Percentiles rank a stretch among this genome's conserved stretches.
phyloP scores from a whole-genome alignment of 129 eudicot genomes.

The Calendula officinalis region DNA sequence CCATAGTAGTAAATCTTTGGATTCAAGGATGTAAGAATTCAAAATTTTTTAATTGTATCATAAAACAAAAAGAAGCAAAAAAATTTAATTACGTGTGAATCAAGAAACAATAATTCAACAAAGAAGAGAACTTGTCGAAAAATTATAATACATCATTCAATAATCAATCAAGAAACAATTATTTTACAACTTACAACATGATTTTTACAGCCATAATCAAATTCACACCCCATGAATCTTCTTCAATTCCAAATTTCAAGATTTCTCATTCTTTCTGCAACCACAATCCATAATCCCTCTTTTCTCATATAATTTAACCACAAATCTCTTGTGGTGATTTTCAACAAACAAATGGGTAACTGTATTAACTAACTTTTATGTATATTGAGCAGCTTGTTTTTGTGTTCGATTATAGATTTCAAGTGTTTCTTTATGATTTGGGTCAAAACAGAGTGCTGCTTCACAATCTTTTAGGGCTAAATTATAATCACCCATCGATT shows the following conservation, averaged over 20 bases:
- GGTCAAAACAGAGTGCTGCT: conserved; percentile 86
- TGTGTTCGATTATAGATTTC: conserved; percentile 61
- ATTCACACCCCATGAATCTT: conserved; percentile 2
- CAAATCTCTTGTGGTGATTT: not conserved
- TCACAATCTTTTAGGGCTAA: conserved; percentile 71
- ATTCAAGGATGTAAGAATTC: no score
- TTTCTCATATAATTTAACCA: not conserved
- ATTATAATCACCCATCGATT: conserved; percentile 61
- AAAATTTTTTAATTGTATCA: no score
- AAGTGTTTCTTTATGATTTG: conserved; percentile 67
- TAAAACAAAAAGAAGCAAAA: no score
- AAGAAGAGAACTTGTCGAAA: not conserved
- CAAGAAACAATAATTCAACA: no score
- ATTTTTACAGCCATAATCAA: conserved; percentile 6
- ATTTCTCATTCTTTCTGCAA: conserved; percentile 10
- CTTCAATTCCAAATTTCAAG: conserved; percentile 10
- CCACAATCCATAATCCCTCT: not conserved
- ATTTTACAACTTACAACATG: conserved; percentile 31
- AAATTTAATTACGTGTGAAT: no score
- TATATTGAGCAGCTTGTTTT: conserved; percentile 32
- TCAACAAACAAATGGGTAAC: not conserved
- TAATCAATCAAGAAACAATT: conserved; percentile 31
- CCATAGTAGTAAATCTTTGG: no score
- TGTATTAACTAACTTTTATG: conserved; percentile 30
- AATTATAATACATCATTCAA: conserved; percentile 13